A percentile compares a stretch with the other conserved stretches of the same genome.
Evolutionary conservation across 1,284 basidiomycete genomes (phyloP).

Genomic region (Rhizoctonia solani): DNA sequence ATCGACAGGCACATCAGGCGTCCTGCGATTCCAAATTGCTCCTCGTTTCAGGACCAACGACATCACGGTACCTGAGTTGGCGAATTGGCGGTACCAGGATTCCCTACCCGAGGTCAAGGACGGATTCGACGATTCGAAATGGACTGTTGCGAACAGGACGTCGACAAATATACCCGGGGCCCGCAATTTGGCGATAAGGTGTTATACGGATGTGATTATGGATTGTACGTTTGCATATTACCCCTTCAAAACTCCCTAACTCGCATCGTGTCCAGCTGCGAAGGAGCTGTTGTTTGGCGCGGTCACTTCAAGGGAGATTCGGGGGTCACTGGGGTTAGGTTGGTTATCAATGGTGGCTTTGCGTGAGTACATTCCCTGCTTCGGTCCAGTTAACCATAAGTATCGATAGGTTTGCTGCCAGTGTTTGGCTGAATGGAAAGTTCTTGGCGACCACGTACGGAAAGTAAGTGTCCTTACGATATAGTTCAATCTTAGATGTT

Average conservation of each 20-base stretch:
- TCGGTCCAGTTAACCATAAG: background rate
- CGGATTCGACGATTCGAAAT: constrained; percentile 62
- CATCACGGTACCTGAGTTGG: constrained; percentile 49
- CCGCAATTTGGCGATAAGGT: constrained; percentile 73
- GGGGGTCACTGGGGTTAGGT: constrained; percentile 61
- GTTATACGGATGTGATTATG: constrained; percentile 80
- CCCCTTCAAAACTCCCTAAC: background rate
- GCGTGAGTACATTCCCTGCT: constrained; percentile 49
- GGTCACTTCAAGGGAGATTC: constrained; percentile 72
- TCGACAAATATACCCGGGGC: constrained; percentile 68
- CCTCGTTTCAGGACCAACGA: background rate
- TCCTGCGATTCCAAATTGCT: constrained; percentile 1
- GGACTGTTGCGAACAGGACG: constrained; percentile 68
- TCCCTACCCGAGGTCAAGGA: constrained; percentile 67
- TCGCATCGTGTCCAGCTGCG: constrained; percentile 56
- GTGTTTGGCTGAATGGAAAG: constrained; percentile 75
- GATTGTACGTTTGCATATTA: constrained; percentile 58
- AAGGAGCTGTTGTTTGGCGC: constrained; percentile 77
- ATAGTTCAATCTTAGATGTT: background rate
- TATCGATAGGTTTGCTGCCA: constrained; percentile 69
- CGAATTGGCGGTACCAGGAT: constrained; percentile 69
- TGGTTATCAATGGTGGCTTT: constrained; percentile 78
- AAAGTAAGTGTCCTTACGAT: constrained; percentile 62
- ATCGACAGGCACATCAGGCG: constrained; percentile 43
- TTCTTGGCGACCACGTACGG: constrained; percentile 74